These are phyloP conservation scores for Nemophila menziesii DNA, from an alignment of 257 asterid genomes.

Conservation along the genomic window DNA sequence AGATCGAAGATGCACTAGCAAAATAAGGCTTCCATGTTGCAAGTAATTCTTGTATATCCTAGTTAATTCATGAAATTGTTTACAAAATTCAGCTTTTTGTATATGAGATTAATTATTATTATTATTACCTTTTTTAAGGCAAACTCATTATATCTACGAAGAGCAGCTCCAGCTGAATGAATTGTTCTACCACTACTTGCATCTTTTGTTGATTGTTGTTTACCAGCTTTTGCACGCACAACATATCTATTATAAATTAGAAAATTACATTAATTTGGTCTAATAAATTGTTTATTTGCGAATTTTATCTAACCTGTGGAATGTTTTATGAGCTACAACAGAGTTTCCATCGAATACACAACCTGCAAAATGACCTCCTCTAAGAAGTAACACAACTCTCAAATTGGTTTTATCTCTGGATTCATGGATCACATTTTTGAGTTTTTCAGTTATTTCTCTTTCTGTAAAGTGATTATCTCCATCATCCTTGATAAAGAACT, in stretches of 20 bases:
- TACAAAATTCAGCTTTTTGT: no score
- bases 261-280: constrained; percentile 1
- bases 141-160: constrained; percentile 87
- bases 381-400: constrained; percentile 82
- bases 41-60: constrained; percentile 81
- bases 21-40: constrained; percentile 71
- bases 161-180: constrained; percentile 98
- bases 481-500: constrained; percentile 25
- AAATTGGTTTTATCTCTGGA: constrained; percentile 53
- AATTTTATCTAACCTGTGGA: constrained; percentile 81
- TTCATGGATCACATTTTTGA: constrained; percentile 51
- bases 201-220: constrained; percentile 84
- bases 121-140: constrained; percentile 66
- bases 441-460: constrained; percentile 49
- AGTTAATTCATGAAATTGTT: constrained; percentile 13
- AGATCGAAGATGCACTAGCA: constrained; percentile 50
- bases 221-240: constrained; percentile 96
- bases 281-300: constrained; percentile 1
- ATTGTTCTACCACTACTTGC: constrained; percentile 70
- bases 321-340: constrained; percentile 81
- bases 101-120: not conserved
- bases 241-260: constrained; percentile 56
- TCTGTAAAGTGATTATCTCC: constrained; percentile 32
- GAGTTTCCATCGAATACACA: constrained; percentile 84
- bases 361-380: constrained; percentile 97